A percentile compares a stretch with the other conserved stretches of the same genome.
Conservation (phyloP, 352 stramenopile species). For the Globisporangium paroecandrum region DNA sequence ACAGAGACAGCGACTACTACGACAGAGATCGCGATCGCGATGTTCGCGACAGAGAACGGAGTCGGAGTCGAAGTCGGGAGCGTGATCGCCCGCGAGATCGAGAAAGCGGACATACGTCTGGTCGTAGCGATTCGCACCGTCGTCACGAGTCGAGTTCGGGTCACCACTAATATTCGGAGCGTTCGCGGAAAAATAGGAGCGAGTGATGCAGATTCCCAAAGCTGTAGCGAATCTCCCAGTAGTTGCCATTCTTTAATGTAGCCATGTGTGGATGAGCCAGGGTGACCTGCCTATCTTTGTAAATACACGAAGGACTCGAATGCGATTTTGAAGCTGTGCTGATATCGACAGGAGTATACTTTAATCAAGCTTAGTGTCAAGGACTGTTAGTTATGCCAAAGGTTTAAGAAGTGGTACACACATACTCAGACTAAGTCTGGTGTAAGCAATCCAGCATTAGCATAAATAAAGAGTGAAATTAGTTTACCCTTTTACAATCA, state of each 20-base stretch:
- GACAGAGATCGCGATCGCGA: conserved; percentile 22
- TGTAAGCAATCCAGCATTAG: neutral
- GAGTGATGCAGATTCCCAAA: neutral
- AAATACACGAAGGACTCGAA: neutral
- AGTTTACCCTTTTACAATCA: neutral
- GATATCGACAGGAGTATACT: neutral
- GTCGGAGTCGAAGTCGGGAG: conserved; percentile 20
- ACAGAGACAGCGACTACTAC: conserved; percentile 26
- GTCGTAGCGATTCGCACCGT: conserved; percentile 7
- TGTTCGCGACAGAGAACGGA: conserved; percentile 16
- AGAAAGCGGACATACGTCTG: conserved; percentile 8
- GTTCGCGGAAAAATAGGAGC: neutral
- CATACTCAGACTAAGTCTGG: neutral
- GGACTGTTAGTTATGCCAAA: neutral
- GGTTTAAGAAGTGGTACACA: neutral
- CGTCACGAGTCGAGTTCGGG: conserved; percentile 3
- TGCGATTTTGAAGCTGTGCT: neutral
- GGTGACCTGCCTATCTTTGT: neutral
- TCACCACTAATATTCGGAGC: neutral
- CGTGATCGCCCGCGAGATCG: conserved; percentile 16
- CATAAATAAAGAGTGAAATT: neutral
- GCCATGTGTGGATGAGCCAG: neutral
- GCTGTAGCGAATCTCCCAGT: neutral
- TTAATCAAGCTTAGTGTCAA: neutral
- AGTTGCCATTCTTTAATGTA: neutral